These are phyloP conservation scores for Ensete ventricosum DNA, from an alignment of 176 grass and related monocot genomes.

Conservation along the genomic window DNA sequence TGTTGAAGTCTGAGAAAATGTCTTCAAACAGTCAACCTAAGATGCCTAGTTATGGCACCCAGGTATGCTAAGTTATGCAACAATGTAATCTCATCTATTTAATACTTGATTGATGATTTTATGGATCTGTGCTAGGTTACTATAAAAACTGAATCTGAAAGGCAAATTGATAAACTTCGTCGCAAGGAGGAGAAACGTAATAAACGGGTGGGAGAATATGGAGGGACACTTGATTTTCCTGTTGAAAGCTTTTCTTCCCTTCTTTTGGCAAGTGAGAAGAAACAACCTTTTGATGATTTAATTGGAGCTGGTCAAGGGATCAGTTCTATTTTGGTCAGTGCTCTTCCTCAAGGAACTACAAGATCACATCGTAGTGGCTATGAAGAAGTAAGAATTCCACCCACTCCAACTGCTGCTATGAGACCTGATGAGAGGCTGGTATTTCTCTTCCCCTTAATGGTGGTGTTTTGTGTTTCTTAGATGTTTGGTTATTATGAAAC, in stretches of 20 bases:
- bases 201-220: slow-evolving; percentile 53
- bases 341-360: slow-evolving; percentile 89
- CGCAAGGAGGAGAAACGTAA: slow-evolving; percentile 85
- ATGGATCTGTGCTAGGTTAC: slow-evolving; percentile 44
- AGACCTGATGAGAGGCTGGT: slow-evolving; percentile 86
- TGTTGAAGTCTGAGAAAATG: slow-evolving; percentile 81
- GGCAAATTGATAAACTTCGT: slow-evolving; percentile 87
- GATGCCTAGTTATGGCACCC: slow-evolving; percentile 98
- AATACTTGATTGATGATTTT: background rate
- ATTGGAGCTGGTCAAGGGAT: slow-evolving; percentile 63
- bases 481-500: slow-evolving; percentile 11
- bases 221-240: slow-evolving; percentile 42
- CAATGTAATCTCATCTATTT: background rate
- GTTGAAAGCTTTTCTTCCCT: slow-evolving; percentile 62
- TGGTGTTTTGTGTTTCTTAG: background rate
- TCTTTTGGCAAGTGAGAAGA: slow-evolving; percentile 79
- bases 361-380: slow-evolving; percentile 72
- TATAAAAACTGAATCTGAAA: slow-evolving; percentile 74
- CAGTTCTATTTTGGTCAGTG: slow-evolving; percentile 41
- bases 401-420: slow-evolving; percentile 58
- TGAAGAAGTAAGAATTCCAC: slow-evolving; percentile 95
- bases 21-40: slow-evolving; percentile 70
- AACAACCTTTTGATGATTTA: slow-evolving; percentile 73
- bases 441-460: slow-evolving; percentile 4
- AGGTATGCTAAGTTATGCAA: slow-evolving; percentile 33